Evolutionary conservation across 2,329 filamentous ascomycete species (phyloP).

Genomic region (Anisogramma anomala): DNA sequence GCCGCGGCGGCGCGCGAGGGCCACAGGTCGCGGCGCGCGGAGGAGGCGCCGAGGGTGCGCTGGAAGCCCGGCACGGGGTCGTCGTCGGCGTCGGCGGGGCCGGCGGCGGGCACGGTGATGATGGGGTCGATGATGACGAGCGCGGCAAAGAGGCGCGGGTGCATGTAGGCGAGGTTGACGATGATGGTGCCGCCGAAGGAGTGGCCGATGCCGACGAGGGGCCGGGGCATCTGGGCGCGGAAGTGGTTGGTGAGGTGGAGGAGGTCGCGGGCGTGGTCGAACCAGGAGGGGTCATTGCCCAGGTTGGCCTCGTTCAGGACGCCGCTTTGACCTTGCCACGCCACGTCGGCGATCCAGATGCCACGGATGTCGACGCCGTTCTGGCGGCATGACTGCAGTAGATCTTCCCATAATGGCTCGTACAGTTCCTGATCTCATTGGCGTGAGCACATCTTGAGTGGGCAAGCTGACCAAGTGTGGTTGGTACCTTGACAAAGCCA

Average conservation of each 20-base stretch:
- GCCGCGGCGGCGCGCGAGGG: slow-evolving; percentile 60
- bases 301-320: slow-evolving; percentile 63
- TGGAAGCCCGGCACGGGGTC: slow-evolving; percentile 23
- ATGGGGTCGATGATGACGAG: slow-evolving; percentile 79
- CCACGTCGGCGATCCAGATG: slow-evolving; percentile 87
- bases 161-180: slow-evolving; percentile 58
- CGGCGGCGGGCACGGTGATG: slow-evolving; percentile 42
- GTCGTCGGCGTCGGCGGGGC: slow-evolving; percentile 25
- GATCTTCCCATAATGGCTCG: slow-evolving; percentile 81
- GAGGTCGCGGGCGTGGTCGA: slow-evolving; percentile 75
- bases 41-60: slow-evolving; percentile 44
- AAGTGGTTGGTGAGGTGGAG: slow-evolving; percentile 78
- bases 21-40: slow-evolving; percentile 69
- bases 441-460: not conserved
- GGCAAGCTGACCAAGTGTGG: not conserved
- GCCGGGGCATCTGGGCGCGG: slow-evolving; percentile 65
- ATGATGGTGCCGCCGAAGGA: slow-evolving; percentile 76
- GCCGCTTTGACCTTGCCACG: slow-evolving; percentile 70
- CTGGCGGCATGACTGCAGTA: slow-evolving; percentile 46
- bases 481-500: slow-evolving; percentile 70
- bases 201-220: slow-evolving; percentile 75
- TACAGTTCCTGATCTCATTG: slow-evolving; percentile 60
- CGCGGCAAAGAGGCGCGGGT: slow-evolving; percentile 68
- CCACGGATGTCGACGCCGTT: slow-evolving; percentile 59
- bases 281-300: slow-evolving; percentile 82